Conservation (phyloP, 2,329 filamentous ascomycete species). For the Beauveria australis region DNA sequence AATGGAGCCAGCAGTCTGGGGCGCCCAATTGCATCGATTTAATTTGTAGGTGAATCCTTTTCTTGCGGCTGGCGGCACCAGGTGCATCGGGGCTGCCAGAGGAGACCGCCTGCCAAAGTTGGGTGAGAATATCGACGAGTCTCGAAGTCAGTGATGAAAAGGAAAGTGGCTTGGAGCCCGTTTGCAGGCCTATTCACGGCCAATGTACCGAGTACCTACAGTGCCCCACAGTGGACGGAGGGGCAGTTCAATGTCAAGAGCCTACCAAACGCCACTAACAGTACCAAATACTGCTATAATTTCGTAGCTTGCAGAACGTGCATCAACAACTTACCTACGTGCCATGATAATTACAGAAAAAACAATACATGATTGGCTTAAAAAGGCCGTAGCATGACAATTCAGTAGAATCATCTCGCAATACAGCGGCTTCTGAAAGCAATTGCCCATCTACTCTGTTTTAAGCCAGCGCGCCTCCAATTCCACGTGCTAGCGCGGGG, state of each 20-base stretch:
- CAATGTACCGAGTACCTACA: too few species aligned
- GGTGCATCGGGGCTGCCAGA: neutral
- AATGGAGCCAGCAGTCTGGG: neutral
- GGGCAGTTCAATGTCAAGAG: too few species aligned
- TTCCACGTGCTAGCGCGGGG: constrained; percentile 10
- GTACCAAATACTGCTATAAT: neutral
- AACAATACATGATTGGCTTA: too few species aligned
- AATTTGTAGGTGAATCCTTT: neutral
- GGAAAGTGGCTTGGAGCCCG: neutral
- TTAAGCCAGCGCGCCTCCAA: neutral
- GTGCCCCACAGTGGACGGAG: neutral
- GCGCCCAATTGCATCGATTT: neutral
- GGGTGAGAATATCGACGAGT: neutral
- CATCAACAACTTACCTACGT: neutral
- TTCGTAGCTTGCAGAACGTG: neutral
- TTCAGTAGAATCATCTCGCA: neutral
- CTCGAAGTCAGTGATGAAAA: too few species aligned
- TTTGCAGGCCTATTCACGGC: neutral
- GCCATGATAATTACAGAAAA: neutral
- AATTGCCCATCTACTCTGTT: neutral
- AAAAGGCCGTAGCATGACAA: too few species aligned
- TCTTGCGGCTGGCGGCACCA: neutral
- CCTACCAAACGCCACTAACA: neutral
- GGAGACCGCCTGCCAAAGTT: constrained; percentile 8
- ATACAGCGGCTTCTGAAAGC: neutral